phyloP scores from a whole-genome alignment of 306 rosid genomes.

The Prunus davidiana region DNA sequence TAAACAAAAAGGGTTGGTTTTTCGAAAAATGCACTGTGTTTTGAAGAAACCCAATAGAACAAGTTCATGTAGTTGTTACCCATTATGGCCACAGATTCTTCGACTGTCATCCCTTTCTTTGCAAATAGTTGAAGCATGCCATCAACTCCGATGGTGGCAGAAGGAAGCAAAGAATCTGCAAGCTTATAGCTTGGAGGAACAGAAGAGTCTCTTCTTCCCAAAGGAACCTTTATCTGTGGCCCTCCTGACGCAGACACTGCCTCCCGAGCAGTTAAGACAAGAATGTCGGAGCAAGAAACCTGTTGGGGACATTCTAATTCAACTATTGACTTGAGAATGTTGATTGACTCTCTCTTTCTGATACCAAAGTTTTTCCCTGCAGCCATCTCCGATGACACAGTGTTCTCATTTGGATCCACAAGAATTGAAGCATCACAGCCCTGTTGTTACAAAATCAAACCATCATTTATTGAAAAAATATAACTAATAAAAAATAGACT shows the following conservation, averaged over 20 bases:
- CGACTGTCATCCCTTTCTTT: constrained; percentile 23
- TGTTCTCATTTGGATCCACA: constrained; percentile 9
- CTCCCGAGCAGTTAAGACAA: constrained; percentile 35
- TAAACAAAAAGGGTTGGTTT: background rate
- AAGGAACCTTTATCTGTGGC: constrained; percentile 26
- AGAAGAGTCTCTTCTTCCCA: constrained; percentile 33
- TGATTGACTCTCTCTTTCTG: constrained; percentile 22
- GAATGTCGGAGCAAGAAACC: constrained; percentile 40
- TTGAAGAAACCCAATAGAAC: too few species aligned
- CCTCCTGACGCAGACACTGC: constrained; percentile 32
- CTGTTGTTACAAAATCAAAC: background rate
- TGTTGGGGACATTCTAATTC: constrained; percentile 26
- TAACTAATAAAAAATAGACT: background rate
- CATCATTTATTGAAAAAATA: background rate
- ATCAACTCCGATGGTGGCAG: constrained; percentile 25
- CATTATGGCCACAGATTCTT: constrained; percentile 34
- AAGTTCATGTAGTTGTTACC: constrained; percentile 4
- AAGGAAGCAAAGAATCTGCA: constrained; percentile 28
- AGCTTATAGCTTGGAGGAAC: constrained; percentile 10
- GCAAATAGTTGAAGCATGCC: constrained; percentile 29
- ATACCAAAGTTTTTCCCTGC: constrained; percentile 25
- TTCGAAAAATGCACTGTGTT: too few species aligned
- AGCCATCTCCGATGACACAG: constrained; percentile 18
- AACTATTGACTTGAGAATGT: constrained; percentile 21
- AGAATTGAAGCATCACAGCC: constrained; percentile 41